A percentile compares a stretch with the other conserved stretches of the same genome.
These are phyloP conservation scores for Biancaea sappan DNA, from an alignment of 306 rosid species.

Conservation along the genomic window DNA sequence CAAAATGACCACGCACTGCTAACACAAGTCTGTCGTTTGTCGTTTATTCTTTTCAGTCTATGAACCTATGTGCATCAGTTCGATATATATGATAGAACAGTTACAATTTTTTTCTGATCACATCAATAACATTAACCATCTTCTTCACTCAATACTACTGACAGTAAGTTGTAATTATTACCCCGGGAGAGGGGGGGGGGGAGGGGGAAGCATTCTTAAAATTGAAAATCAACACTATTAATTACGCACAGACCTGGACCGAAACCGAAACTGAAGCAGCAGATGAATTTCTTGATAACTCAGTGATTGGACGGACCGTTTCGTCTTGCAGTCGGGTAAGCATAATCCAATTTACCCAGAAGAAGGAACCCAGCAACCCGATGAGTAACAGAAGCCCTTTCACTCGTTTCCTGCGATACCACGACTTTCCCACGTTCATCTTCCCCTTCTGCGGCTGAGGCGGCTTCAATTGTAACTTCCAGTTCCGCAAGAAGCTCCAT, in stretches of 20 bases:
- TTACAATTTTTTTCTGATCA: background rate
- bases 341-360: constrained; percentile 75
- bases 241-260: constrained; percentile 42
- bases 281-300: constrained; percentile 40
- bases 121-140: background rate
- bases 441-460: constrained; percentile 31
- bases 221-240: background rate
- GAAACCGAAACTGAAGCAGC: constrained; percentile 36
- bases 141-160: background rate
- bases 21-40: too few species aligned
- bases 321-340: constrained; percentile 60
- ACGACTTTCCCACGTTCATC: constrained; percentile 44
- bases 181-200: too few species aligned
- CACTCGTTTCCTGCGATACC: constrained; percentile 63
- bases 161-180: background rate
- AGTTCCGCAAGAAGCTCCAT: constrained; percentile 29
- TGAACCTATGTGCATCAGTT: background rate
- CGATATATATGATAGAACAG: background rate
- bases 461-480: background rate
- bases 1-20: background rate
- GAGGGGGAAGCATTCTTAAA: background rate
- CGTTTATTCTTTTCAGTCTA: background rate
- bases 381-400: constrained; percentile 57
- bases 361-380: constrained; percentile 52
- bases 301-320: constrained; percentile 25